Base-by-base conservation (phyloP, 768 basidiomycete species). In the Xerocomus brunneocitrinus region DNA sequence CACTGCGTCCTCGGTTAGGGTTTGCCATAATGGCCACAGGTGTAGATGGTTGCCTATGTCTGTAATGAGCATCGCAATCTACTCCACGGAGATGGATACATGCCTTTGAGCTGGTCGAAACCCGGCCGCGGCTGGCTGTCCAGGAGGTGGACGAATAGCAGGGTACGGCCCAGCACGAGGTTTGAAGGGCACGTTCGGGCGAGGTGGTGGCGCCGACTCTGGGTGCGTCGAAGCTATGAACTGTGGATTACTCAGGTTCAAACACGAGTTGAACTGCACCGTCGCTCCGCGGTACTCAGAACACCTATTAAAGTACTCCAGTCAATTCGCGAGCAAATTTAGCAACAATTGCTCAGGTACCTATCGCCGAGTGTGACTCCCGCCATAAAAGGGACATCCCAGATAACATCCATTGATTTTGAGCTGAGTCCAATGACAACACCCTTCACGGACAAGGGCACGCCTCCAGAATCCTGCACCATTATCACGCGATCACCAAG, bases 361-460 rank as follows among this genome's bases (percentile, higher is more conserved):
- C 94, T 78, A 62, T 90, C 91, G 4, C 85, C 84, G 10, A 98
- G 74, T 0, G 90, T 97, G 3, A 80, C 78, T 7, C 97, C 97
- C 22, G 92, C 85, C 83, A 99, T 91, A 72, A 99, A 98, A 1
- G 92, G 80, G 24, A 88, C 85, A 67, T 99, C 97, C 91, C 97
- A 98, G 0, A 95, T 80, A 24, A 98, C 88, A 67, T 98, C 97
- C 80, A 98, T 88, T 4, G 87, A 83, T 64, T 87, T 89, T 3
- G 85, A 72, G 61, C 86, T 91, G 62, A 99, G 71, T 13, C 95
- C 91, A 49, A 98, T 82, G 25, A 98, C 94, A 14, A 95, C 91
- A 22, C 97, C 97, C 71, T 95, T 98, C 48, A 85, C 87, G 1
- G 85, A 84, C 13, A 98, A 75, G 2, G 95, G 93, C 0, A 98